Conservation (phyloP, 352 stramenopile genomes). For the Globisporangium spiculum region DNA sequence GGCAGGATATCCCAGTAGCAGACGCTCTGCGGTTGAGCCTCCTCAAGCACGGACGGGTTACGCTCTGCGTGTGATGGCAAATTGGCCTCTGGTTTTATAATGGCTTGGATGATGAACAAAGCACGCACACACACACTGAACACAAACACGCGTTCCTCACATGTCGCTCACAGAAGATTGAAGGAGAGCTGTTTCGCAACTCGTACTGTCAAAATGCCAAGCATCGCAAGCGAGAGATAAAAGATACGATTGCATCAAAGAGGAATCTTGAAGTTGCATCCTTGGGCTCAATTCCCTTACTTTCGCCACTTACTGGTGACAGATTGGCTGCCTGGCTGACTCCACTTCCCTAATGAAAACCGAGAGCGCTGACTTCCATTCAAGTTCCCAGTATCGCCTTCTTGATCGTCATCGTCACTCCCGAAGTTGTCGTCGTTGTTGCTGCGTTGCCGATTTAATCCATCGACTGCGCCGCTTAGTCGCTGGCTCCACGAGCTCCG, state of each 20-base stretch:
- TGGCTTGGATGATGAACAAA: neutral
- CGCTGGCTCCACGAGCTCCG: conserved; percentile 18
- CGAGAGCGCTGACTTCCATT: conserved; percentile 1
- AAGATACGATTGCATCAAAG: neutral
- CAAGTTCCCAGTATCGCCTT: neutral
- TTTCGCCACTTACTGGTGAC: conserved; percentile 18
- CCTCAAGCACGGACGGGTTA: neutral
- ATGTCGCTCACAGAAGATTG: neutral
- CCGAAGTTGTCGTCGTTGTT: conserved; percentile 1
- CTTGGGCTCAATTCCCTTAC: neutral
- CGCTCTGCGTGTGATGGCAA: neutral
- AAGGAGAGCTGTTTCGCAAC: neutral
- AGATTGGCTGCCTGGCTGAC: conserved; percentile 10
- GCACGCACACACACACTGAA: neutral
- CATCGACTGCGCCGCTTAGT: neutral
- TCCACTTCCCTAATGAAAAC: conserved; percentile 16
- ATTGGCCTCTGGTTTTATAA: neutral
- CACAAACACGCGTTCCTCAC: neutral
- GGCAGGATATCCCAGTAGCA: neutral
- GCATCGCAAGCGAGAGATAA: neutral
- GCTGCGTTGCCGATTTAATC: neutral
- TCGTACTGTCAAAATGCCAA: neutral
- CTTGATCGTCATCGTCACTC: conserved; percentile 1
- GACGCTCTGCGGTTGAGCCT: neutral
- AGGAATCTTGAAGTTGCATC: neutral